Evolutionary conservation across 2,329 filamentous ascomycete species (phyloP), one percentile per base, ranked within the genome.

Genomic region (Hypomyces perniciosus): DNA sequence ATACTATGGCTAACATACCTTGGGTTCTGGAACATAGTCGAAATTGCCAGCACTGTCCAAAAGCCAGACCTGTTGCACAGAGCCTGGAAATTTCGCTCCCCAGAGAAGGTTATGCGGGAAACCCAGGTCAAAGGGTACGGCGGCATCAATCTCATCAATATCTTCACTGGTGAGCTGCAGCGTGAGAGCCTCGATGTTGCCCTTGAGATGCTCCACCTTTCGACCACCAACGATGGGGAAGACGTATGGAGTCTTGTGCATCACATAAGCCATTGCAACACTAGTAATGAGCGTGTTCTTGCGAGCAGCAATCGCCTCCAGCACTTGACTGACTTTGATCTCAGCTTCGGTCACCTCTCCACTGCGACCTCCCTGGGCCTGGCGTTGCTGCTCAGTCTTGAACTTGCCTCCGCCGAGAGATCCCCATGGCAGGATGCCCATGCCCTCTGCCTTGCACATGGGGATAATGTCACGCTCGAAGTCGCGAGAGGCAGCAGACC

Each of bases 201-300:
- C 76, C 61, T 83, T 78, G 38, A 91, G 69, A 62, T 90, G 85
- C 45, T 84, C 80, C 8, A 87, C 65, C 58, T 83, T 89, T 8
- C 85, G 76, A 0, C 84, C 83, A 8, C 86, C 86, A 4, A 89
- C 73, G 38, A 90, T 81, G 1, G 87, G 87, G 61, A 88, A 88
- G 9, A 90, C 83, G 59, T 88, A 81, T 0, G 84, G 79, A 1
- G 83, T 72, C 69, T 90, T 89, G 56, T 81, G 77, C 75, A 87
- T 78, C 10, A 90, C 81, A 61, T 90, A 90, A 2, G 86, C 86
- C 27, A 90, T 68, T 7, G 86, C 86, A 51, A 78, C 64, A 54
- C 72, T 73, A 12, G 73, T 76, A 55, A 76, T 67, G 47, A 65
- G 57, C 2, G 70, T 73, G 54, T 65, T 63, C 57, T 73, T 73